Evolutionary conservation across 2,329 filamentous ascomycete species (phyloP).

Genomic region (Trichoderma arundinaceum): DNA sequence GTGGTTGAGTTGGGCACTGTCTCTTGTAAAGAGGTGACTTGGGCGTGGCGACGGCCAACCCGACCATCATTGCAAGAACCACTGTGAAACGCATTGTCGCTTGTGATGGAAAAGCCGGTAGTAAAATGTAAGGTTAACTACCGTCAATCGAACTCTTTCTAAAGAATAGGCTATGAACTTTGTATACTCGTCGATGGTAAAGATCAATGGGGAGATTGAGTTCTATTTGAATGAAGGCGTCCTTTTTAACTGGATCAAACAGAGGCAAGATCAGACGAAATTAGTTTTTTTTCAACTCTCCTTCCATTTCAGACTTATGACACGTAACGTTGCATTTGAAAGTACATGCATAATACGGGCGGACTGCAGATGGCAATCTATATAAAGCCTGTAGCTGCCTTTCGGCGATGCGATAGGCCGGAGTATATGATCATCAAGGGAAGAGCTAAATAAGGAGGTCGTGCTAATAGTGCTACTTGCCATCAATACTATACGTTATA

Average conservation of each 20-base stretch:
- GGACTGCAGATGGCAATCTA: not conserved
- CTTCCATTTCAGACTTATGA: not conserved
- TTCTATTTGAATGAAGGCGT: not conserved
- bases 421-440: too few relatives aligned
- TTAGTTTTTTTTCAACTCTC: not conserved
- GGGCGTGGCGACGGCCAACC: conserved; percentile 15
- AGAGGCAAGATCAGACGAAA: conserved; percentile 4
- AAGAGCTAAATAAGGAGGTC: too few relatives aligned
- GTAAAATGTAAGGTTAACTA: too few relatives aligned
- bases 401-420: not conserved
- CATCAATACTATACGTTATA: too few relatives aligned
- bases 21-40: conserved; percentile 22
- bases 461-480: too few relatives aligned
- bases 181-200: not conserved
- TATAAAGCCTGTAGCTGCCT: not conserved
- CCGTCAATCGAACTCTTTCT: not conserved
- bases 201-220: not conserved
- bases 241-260: not conserved
- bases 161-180: not conserved
- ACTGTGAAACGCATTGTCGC: conserved; percentile 21
- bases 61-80: conserved; percentile 15
- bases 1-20: conserved; percentile 15
- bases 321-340: conserved; percentile 2
- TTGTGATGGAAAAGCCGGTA: not conserved
- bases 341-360: not conserved